Evolutionary conservation across 352 stramenopile genomes (phyloP).

Genomic region (Thalassiosira allenii): DNA sequence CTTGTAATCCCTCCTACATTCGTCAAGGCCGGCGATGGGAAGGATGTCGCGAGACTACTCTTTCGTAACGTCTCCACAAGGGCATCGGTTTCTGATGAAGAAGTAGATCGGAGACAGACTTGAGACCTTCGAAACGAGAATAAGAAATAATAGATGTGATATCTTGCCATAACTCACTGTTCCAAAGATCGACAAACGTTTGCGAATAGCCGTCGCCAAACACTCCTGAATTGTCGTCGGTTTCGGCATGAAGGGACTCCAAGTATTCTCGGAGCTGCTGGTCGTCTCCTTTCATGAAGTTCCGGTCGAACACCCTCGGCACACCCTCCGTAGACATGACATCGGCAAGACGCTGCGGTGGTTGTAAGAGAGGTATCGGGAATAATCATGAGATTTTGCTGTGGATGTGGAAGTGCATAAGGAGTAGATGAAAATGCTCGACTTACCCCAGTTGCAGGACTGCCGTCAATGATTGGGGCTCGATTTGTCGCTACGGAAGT

Average conservation of each 20-base stretch:
- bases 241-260: slow-evolving; percentile 35
- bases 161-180: slow-evolving; percentile 40
- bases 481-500: background rate
- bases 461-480: slow-evolving; percentile 13
- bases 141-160: too few species aligned
- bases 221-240: slow-evolving; percentile 58
- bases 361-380: too few species aligned
- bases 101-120: too few species aligned
- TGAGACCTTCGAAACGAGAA: too few species aligned
- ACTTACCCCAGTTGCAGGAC: background rate
- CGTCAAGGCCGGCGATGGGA: slow-evolving; percentile 7
- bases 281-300: background rate
- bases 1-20: slow-evolving; percentile 40
- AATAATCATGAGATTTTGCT: too few species aligned
- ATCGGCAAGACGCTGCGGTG: slow-evolving; percentile 24
- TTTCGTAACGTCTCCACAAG: slow-evolving; percentile 41
- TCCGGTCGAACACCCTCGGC: slow-evolving; percentile 9
- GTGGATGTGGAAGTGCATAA: too few species aligned
- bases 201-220: slow-evolving; percentile 57
- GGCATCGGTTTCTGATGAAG: slow-evolving; percentile 55
- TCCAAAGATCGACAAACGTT: slow-evolving; percentile 56
- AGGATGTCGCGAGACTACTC: slow-evolving; percentile 50
- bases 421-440: too few species aligned
- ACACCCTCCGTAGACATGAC: slow-evolving; percentile 1
- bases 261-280: background rate